A percentile compares a stretch with the other conserved stretches of the same genome.
Conservation (phyloP, 192 early-diverging fungal species). For the Paraglomus occultum region DNA sequence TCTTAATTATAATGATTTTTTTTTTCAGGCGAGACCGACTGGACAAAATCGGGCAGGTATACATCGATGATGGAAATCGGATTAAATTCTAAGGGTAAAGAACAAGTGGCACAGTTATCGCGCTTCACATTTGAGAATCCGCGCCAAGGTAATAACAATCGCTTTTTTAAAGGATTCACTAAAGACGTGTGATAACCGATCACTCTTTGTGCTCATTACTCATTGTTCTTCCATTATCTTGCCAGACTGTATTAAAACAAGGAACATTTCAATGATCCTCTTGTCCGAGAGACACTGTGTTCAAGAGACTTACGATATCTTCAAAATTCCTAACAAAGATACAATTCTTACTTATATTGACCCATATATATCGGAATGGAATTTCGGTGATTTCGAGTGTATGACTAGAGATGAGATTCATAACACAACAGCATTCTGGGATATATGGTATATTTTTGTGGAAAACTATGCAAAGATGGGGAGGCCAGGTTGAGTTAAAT, state of each 20-base stretch:
- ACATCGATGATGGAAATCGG: conserved; percentile 42
- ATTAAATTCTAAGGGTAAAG: conserved; percentile 36
- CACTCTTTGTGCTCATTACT: neutral
- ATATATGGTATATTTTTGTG: conserved; percentile 1
- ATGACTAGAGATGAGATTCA: conserved; percentile 45
- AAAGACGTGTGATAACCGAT: neutral
- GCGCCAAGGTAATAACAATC: conserved; percentile 30
- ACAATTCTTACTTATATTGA: conserved; percentile 35
- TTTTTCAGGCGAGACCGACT: conserved; percentile 38
- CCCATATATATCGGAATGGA: conserved; percentile 39
- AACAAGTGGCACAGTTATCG: conserved; percentile 39
- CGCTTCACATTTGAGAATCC: conserved; percentile 47
- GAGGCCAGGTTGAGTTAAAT: no score
- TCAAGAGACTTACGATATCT: conserved; percentile 40
- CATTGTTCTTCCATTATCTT: neutral
- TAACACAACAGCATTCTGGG: conserved; percentile 21
- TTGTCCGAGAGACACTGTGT: conserved; percentile 40
- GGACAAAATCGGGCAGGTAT: conserved; percentile 46
- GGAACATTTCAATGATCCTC: conserved; percentile 37
- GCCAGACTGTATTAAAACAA: conserved; percentile 37
- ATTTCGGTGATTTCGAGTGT: conserved; percentile 49
- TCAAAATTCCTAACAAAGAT: conserved; percentile 1
- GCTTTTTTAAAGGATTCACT: neutral
- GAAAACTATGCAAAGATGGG: no score
- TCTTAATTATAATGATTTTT: neutral